Evolutionary conservation across 257 asterid genomes (phyloP), one percentile per base, ranked within the genome.

Genomic region (Penstemon barbatus): DNA sequence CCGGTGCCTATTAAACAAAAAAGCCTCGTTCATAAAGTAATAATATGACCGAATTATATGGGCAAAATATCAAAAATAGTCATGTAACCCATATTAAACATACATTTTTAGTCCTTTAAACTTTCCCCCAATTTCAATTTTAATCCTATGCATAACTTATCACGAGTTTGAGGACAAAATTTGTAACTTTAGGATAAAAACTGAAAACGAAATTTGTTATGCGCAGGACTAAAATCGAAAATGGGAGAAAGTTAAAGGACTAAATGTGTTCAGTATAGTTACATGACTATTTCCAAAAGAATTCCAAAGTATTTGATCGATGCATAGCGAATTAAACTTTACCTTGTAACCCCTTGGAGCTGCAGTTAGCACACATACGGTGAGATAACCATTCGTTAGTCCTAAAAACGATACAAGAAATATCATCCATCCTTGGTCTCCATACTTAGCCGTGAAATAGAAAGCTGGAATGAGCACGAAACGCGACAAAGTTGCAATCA

Each of bases 281-380:
- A 25, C 33, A 25, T 1, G 33, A 25, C 33, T 25, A 25, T 25
- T 25, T 25, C 2, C 2, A 2, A 25, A 25, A 25, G 18, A 15
- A 15, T 15, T 15, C 18, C 18, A 15, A 25, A 25, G 33, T 25
- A 25, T 2, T 25, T 25, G 33, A n/a, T n/a, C n/a, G n/a, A 25
- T 25, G 33, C 33, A 25, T 25, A 25, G 33, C 18, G 18, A 15
- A 15, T 15, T 15, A 15, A 15, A 25, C 33, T 25, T 66, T 51
- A 90, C 98, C 95, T 84, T 90, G 68, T 86, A 93, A 6, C 95
- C 96, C 71, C 69, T 79, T n/a, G 97, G 98, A 64, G 96, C 96
- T 5, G 69, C 85, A 0, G 87, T 75, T 75, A 86, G 80, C 12
- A 84, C 90, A 71, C 94, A 90, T 0, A 90, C 94, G 0, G 96